Conservation (phyloP, 305 asterid species). For the Caryopteris hybrid region DNA sequence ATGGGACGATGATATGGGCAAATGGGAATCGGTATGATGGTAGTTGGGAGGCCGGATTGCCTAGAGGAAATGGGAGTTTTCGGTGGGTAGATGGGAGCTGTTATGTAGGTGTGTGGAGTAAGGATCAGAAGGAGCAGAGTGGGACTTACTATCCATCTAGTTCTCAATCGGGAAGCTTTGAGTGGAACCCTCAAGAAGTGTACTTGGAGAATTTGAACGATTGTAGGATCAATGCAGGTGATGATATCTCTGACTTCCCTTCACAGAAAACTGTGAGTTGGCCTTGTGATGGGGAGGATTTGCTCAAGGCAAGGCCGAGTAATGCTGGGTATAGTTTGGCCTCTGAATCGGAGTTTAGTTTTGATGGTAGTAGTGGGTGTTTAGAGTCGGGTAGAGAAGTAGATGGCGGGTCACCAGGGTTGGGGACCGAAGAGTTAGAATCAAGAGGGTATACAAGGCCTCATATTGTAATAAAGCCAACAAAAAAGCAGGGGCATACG, state of each 20-base stretch:
- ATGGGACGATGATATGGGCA: slow-evolving; percentile 79
- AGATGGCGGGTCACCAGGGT: slow-evolving; percentile 23
- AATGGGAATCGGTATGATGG: slow-evolving; percentile 81
- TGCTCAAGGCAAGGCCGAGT: slow-evolving; percentile 30
- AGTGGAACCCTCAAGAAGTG: slow-evolving; percentile 76
- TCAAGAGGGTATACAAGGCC: slow-evolving; percentile 32
- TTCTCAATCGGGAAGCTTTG: slow-evolving; percentile 36
- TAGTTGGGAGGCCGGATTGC: slow-evolving; percentile 78
- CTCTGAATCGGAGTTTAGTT: slow-evolving; percentile 22
- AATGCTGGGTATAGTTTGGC: slow-evolving; percentile 42
- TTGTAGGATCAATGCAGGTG: slow-evolving; percentile 43
- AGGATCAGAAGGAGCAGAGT: slow-evolving; percentile 53
- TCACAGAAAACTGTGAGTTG: slow-evolving; percentile 56
- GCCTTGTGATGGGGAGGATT: slow-evolving; percentile 56
- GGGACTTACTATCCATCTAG: slow-evolving; percentile 75
- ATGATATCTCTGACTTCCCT: slow-evolving; percentile 55
- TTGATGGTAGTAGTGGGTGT: slow-evolving; percentile 30
- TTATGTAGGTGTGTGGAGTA: slow-evolving; percentile 82
- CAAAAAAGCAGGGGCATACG: slow-evolving; percentile 58
- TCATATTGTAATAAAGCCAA: slow-evolving; percentile 51
- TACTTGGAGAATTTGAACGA: slow-evolving; percentile 37
- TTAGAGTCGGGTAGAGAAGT: slow-evolving; percentile 32
- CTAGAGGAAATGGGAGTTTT: slow-evolving; percentile 77
- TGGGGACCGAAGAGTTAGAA: slow-evolving; percentile 34
- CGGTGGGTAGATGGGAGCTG: slow-evolving; percentile 83